Evolutionary conservation across 2,329 filamentous ascomycete genomes (phyloP), one percentile per base, ranked within the genome.

Genomic region (Ilyonectria sp.): DNA sequence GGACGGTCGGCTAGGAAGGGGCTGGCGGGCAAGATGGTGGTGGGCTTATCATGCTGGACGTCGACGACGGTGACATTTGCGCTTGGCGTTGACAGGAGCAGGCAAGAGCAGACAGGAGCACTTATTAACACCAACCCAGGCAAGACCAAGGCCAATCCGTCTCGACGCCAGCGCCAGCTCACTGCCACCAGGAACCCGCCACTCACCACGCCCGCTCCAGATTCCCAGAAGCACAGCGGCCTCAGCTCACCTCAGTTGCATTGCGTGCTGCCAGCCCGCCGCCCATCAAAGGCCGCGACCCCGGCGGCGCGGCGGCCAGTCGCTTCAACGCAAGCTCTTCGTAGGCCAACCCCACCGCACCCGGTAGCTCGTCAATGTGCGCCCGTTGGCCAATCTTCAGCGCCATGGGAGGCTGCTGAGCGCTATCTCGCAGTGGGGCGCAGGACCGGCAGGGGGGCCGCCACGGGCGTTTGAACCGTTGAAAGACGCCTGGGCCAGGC

Each of bases 1-100:
- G 44, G 49, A 60, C 61, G 49, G 63, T 43, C 66, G 21, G 54
- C 35, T 19, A 65, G n/a, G 46, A 17, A 59, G 71, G 69, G 72
- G 69, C 69, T 65, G 69, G 64, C 70, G 59, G 64, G 47, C 33
- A 52, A 52, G 68, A 58, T 65, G 68, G 65, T 69, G 68, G 71
- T 71, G 69, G 68, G 74, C 73, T 75, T 73, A 75, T 75, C 73
- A 71, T 71, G 58, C 54, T 69, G 55, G 40, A 53, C 26, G 6
- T 11, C 21, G 23, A 9, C 26, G 26, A 19, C 26, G 63, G 63
- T 71, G 65, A 73, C 67, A 50, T 56, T 54, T 53, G 60, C 62
- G 61, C 72, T 74, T 74, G 72, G 68, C 68, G 68, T 68, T 66
- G 65, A 66, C 53, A 26, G 63, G 52, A 23, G 19, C 37, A 19